Evolutionary conservation across 1,139 yeast species (phyloP).

Genomic region (Pneumocystis carinii): DNA sequence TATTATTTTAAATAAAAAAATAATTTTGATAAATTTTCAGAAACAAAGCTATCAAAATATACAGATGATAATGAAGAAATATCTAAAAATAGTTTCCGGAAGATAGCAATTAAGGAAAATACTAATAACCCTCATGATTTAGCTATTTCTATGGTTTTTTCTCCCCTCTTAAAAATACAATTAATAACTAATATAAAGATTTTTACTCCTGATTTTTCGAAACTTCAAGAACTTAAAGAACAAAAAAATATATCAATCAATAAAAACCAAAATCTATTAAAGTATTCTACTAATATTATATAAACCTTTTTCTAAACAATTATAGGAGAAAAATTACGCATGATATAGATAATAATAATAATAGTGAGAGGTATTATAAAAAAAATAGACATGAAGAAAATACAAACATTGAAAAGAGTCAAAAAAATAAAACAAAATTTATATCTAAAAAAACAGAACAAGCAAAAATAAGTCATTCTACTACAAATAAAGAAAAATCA

Average conservation of each 20-base stretch:
- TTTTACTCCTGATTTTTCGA: background rate
- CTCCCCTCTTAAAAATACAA: background rate
- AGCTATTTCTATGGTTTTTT: background rate
- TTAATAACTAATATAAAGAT: background rate
- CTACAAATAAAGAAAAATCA: conserved; percentile 90
- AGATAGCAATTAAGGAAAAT: background rate
- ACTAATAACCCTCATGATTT: background rate
- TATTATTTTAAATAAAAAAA: conserved; percentile 20
- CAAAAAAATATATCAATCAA: background rate
- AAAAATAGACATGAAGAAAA: conserved; percentile 79
- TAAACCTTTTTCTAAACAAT: background rate
- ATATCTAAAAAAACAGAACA: conserved; percentile 79
- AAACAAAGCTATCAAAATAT: background rate
- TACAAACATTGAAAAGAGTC: conserved; percentile 76
- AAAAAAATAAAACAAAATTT: conserved; percentile 79
- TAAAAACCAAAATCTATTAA: background rate
- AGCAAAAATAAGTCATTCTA: conserved; percentile 52
- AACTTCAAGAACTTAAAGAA: background rate
- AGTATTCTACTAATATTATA: background rate
- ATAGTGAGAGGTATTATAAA: conserved; percentile 61
- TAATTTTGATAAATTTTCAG: conserved; percentile 20
- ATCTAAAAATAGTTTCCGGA: background rate
- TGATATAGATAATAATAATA: conserved; percentile 42
- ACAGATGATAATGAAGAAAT: background rate
- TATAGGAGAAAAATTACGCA: conserved; percentile 26